Base-by-base conservation (phyloP, 768 basidiomycete species). In the Gelatoporia subvermispora region DNA sequence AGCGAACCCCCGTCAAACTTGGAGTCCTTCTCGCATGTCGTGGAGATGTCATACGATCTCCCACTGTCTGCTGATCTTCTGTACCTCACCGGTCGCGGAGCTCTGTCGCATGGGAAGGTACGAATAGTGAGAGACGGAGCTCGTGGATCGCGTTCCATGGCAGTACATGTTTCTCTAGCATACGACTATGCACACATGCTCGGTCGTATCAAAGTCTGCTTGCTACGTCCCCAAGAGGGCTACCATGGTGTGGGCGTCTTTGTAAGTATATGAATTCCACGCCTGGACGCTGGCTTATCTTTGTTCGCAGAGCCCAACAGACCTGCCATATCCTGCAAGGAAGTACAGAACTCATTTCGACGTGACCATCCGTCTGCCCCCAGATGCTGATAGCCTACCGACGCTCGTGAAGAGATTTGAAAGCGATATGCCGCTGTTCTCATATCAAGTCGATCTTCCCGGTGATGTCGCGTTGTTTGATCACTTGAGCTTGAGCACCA, bases 331-430 rank as follows among this genome's bases (percentile, higher is more conserved):
- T 31, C 28, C 28, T 13, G 28, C 28, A 5, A 31, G 28, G 28
- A 31, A 31, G 13, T 31, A 31, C 28, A 31, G 28, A 13, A 31
- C 28, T 5, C 28, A 31, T 31, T 71, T 69, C 45, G 53, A 63
- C 0, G 61, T 70, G 43, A 50, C 54, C 0, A 38, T 70, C 37
- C 59, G 51, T 0, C 59, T 71, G 10, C 73, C 72, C 0, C 45
- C 57, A 2, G 49, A 56, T 0, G 36, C 22, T 0, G 43, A 18
- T 4, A 23, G 44, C 1, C 21, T 39, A 0, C 28, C 62, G 2
- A 46, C 68, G 8, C 45, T 45, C 13, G 52, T 74, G 47, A 55
- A 59, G 3, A 50, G 38, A 0, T 60, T 74, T 21, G 59, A 57
- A n/a, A 66, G 66, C 0, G 40, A 56, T 4, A 59, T 71, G 24